Conservation (phyloP, 305 asterid genomes). For the Fraxinus angustifolia region DNA sequence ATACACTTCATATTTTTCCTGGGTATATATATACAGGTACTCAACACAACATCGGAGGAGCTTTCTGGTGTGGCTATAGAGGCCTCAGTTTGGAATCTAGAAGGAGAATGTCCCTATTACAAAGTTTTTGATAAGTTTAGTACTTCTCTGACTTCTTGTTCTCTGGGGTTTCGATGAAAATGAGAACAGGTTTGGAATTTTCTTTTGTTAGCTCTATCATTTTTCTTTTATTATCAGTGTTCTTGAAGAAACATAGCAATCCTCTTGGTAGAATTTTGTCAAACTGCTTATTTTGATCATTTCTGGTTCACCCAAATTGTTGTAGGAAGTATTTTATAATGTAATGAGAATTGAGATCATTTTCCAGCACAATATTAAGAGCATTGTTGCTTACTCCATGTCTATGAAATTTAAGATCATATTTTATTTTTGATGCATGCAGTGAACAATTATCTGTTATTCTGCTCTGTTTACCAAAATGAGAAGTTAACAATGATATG, state of each 20-base stretch:
- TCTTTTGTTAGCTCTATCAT: background rate
- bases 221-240: background rate
- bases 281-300: background rate
- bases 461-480: background rate
- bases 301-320: background rate
- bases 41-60: slow-evolving; percentile 63
- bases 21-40: slow-evolving; percentile 41
- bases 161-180: background rate
- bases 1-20: background rate
- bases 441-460: background rate
- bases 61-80: slow-evolving; percentile 49
- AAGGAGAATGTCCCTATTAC: slow-evolving; percentile 64
- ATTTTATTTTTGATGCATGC: background rate
- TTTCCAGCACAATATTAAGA: background rate
- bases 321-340: background rate
- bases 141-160: background rate
- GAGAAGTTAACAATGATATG: background rate
- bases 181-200: background rate
- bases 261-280: background rate
- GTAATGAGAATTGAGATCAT: background rate
- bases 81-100: slow-evolving; percentile 54
- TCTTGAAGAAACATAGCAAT: background rate
- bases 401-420: background rate
- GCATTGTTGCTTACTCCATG: background rate
- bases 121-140: slow-evolving; percentile 46